Conservation (phyloP, 83 land plant species). For the Isoetes engelmannii region DNA sequence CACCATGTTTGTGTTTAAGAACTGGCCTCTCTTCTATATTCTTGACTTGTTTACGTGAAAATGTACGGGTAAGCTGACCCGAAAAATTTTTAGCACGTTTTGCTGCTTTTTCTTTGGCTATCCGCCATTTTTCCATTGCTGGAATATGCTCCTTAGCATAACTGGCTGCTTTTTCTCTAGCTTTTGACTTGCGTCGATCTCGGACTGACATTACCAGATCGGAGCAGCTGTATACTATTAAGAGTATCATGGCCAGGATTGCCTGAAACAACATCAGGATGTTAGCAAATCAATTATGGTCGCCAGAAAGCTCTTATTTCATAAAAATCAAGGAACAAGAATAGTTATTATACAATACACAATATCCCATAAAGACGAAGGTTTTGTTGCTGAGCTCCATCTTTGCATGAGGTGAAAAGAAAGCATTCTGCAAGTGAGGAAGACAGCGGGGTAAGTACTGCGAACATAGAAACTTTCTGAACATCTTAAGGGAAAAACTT, state of each 20-base stretch:
- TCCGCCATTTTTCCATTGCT: slow-evolving; percentile 68
- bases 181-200: slow-evolving; percentile 58
- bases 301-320: too few species aligned
- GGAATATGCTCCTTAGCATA: slow-evolving; percentile 55
- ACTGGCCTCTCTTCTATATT: slow-evolving; percentile 30
- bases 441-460: too few species aligned
- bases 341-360: slow-evolving; percentile 47
- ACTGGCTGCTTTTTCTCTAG: slow-evolving; percentile 76
- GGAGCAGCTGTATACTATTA: slow-evolving; percentile 78
- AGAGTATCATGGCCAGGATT: slow-evolving; percentile 41
- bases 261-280: slow-evolving; percentile 40
- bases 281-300: too few species aligned
- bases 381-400: slow-evolving; percentile 49
- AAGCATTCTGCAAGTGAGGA: slow-evolving; percentile 51
- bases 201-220: slow-evolving; percentile 71
- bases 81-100: slow-evolving; percentile 41
- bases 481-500: background rate
- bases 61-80: slow-evolving; percentile 26
- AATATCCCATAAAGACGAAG: slow-evolving; percentile 65
- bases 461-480: too few species aligned
- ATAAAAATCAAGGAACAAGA: too few species aligned
- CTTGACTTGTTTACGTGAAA: slow-evolving; percentile 33
- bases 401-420: slow-evolving; percentile 54
- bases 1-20: background rate
- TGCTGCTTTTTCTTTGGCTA: slow-evolving; percentile 62